Percentiles rank a stretch among this genome's conserved stretches.
Evolutionary conservation across 2,329 filamentous ascomycete genomes (phyloP).

Genomic region (Colletotrichum sp.): DNA sequence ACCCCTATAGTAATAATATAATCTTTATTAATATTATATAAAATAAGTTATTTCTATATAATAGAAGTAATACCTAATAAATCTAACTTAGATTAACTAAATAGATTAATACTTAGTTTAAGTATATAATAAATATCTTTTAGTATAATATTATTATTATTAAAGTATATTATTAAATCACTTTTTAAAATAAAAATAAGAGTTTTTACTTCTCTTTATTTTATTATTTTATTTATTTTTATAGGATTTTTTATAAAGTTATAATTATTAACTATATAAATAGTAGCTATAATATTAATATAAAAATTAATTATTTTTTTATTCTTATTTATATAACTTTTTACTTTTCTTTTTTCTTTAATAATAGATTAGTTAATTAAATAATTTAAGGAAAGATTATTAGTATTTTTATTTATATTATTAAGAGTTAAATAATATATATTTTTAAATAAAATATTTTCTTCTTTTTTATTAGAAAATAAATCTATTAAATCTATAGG

Average conservation of each 20-base stretch:
- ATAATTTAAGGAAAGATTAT: too few species aligned
- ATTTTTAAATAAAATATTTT: too few species aligned
- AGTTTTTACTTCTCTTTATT: background rate
- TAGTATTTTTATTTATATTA: too few species aligned
- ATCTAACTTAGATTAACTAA: background rate
- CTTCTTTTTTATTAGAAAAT: too few species aligned
- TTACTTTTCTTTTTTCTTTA: too few species aligned
- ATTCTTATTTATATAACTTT: too few species aligned
- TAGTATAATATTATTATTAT: background rate
- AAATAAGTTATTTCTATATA: background rate
- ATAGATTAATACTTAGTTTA: background rate
- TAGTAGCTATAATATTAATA: background rate
- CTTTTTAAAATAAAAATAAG: background rate
- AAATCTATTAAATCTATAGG: too few species aligned
- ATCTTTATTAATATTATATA: background rate
- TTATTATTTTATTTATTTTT: background rate
- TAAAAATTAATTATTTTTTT: too few species aligned
- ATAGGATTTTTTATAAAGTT: background rate
- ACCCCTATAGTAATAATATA: too few species aligned
- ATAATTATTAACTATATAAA: background rate
- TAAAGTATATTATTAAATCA: background rate
- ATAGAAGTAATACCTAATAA: background rate
- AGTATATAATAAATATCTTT: background rate
- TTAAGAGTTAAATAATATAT: too few species aligned
- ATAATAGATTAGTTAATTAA: too few species aligned